Evolutionary conservation across 768 basidiomycete genomes (phyloP).

Genomic region (Erythrobasidium yunnanense): DNA sequence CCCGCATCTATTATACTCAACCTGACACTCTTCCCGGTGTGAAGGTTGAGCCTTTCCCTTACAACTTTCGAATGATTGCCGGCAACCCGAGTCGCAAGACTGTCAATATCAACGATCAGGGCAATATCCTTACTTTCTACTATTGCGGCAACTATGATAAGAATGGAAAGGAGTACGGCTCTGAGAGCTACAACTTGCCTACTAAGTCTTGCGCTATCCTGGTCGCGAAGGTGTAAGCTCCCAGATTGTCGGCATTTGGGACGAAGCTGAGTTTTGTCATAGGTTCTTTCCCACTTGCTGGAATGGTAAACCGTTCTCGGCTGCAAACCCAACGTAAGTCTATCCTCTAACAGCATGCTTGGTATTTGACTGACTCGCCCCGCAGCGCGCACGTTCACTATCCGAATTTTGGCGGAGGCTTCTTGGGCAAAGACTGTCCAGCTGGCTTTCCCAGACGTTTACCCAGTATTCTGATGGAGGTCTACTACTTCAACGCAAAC

Average conservation of each 20-base stretch:
- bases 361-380: background rate
- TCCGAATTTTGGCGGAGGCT: background rate
- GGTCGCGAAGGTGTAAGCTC: background rate
- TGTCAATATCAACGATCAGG: background rate
- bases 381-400: background rate
- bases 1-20: conserved; percentile 13
- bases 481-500: background rate
- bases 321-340: background rate
- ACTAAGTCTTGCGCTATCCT: background rate
- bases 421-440: background rate
- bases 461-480: conserved; percentile 1
- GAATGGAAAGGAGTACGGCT: background rate
- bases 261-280: too few species aligned
- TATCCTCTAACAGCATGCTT: background rate
- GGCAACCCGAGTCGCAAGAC: conserved; percentile 9
- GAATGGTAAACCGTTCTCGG: conserved; percentile 1
- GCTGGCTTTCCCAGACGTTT: background rate
- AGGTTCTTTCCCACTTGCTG: conserved; percentile 15
- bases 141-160: background rate
- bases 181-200: background rate
- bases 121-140: background rate
- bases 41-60: conserved; percentile 15
- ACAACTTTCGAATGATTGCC: background rate
- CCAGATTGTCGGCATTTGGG: too few species aligned
- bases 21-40: background rate